A percentile compares a stretch with the other conserved stretches of the same genome.
Evolutionary conservation across 176 grass and related monocot genomes (phyloP).

Genomic region (Zoysia japonica): DNA sequence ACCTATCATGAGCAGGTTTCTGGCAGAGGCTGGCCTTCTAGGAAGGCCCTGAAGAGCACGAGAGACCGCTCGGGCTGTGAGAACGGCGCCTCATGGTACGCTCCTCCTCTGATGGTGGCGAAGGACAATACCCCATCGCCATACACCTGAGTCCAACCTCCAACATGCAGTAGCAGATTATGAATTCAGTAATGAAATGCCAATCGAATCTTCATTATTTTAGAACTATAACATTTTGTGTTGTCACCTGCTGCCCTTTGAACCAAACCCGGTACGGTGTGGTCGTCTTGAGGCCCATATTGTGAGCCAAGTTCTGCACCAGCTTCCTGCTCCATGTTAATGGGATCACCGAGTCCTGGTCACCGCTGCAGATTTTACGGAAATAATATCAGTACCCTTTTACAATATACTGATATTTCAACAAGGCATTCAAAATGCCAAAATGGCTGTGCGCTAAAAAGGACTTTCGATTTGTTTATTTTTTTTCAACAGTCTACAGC

Average conservation of each 20-base stretch:
- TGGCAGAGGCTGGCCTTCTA: slow-evolving; percentile 75
- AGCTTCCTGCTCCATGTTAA: slow-evolving; percentile 83
- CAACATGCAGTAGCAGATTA: slow-evolving; percentile 51
- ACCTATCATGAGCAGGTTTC: slow-evolving; percentile 74
- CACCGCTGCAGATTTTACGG: no score
- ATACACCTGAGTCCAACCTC: slow-evolving; percentile 93
- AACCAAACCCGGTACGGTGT: slow-evolving; percentile 92
- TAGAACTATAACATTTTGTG: not conserved
- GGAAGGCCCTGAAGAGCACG: slow-evolving; percentile 85
- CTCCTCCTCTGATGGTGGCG: slow-evolving; percentile 80
- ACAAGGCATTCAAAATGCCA: no score
- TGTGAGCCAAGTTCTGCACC: slow-evolving; percentile 67
- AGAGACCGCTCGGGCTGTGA: slow-evolving; percentile 92
- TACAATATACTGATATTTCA: no score
- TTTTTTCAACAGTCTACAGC: no score
- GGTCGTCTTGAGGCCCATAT: slow-evolving; percentile 67
- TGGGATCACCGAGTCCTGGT: slow-evolving; percentile 93
- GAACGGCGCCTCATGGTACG: slow-evolving; percentile 95
- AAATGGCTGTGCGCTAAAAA: no score
- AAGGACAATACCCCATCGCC: slow-evolving; percentile 69
- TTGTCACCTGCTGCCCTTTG: slow-evolving; percentile 75
- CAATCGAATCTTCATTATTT: not conserved
- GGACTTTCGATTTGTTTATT: no score
- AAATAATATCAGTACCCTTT: no score
- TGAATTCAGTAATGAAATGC: slow-evolving; percentile 2